Evolutionary conservation across 164 flowering plant species (phyloP).

Genomic region (Tinospora cordifolia): DNA sequence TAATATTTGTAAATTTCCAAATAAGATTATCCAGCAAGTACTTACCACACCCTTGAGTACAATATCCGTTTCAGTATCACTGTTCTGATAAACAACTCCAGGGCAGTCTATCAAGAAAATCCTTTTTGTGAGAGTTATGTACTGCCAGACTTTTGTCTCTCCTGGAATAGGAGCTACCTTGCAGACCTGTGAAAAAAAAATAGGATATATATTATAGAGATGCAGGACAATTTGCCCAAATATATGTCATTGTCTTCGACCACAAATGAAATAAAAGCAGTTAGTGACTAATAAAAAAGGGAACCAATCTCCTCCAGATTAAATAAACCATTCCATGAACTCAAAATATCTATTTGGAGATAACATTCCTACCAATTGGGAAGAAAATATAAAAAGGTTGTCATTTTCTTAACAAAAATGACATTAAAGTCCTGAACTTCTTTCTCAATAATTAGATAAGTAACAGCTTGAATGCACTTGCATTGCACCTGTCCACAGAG

Average conservation of each 20-base stretch:
- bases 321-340: background rate
- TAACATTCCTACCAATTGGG: too few relatives aligned
- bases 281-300: background rate
- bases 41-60: conserved; percentile 98
- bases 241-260: background rate
- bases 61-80: conserved; percentile 87
- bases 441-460: background rate
- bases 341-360: background rate
- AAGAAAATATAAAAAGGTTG: too few relatives aligned
- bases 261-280: background rate
- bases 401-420: background rate
- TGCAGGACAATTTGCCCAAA: background rate
- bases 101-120: conserved; percentile 98
- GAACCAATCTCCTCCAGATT: background rate
- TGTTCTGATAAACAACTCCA: conserved; percentile 93
- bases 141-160: conserved; percentile 98
- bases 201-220: conserved; percentile 10
- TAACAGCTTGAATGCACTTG: background rate
- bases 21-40: conserved; percentile 9
- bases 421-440: background rate
- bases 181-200: conserved; percentile 55
- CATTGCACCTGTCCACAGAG: background rate
- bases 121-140: conserved; percentile 89
- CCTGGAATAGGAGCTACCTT: conserved; percentile 99
- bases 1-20: background rate